These are phyloP conservation scores for Aspergillus sp. DNA, from an alignment of 2,329 filamentous ascomycete species.

Conservation along the genomic window DNA sequence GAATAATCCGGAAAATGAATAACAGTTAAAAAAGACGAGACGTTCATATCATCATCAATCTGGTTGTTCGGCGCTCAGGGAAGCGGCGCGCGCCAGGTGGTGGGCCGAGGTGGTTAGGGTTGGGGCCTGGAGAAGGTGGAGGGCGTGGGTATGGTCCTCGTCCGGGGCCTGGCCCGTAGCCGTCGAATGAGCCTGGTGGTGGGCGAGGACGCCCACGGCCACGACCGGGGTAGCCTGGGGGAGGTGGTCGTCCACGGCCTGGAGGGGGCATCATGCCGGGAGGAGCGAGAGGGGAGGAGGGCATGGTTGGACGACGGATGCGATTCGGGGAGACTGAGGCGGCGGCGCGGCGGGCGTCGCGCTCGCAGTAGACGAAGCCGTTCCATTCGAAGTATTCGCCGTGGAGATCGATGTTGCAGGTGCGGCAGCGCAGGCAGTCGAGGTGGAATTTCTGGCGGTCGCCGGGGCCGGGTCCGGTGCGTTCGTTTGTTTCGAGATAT, in stretches of 20 bases:
- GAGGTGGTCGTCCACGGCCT: conserved; percentile 14
- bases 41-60: conserved; percentile 49
- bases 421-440: conserved; percentile 77
- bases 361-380: conserved; percentile 79
- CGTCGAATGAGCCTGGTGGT: conserved; percentile 15
- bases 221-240: conserved; percentile 25
- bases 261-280: conserved; percentile 24
- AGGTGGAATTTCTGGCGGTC: conserved; percentile 76
- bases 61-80: conserved; percentile 51
- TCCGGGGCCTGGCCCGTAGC: neutral
- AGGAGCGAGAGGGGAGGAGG: conserved; percentile 35
- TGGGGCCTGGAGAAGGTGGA: conserved; percentile 7
- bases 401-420: conserved; percentile 69
- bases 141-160: neutral
- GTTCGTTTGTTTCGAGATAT: conserved; percentile 77
- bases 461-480: conserved; percentile 30
- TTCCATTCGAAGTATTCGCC: conserved; percentile 91
- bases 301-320: conserved; percentile 32
- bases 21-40: neutral
- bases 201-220: conserved; percentile 20
- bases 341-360: conserved; percentile 69
- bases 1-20: neutral
- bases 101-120: conserved; percentile 1
- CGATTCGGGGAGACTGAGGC: conserved; percentile 39
- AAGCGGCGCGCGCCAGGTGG: conserved; percentile 37